Evolutionary conservation across 306 rosid genomes (phyloP).

Genomic region (Sophora flavescens): DNA sequence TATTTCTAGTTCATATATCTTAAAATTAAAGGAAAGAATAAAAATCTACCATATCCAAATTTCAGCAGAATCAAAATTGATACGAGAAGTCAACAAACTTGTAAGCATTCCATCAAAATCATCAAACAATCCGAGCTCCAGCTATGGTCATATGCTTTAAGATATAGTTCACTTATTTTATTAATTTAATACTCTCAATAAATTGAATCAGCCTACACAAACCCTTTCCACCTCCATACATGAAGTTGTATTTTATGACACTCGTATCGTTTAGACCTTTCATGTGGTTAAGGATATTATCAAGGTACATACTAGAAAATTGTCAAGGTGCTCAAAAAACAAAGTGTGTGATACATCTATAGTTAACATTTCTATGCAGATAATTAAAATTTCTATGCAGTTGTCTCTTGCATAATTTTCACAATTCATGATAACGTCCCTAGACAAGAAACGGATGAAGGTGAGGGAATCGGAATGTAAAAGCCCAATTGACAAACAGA

Average conservation of each 20-base stretch:
- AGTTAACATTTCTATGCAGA: background rate
- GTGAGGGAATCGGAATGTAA: background rate
- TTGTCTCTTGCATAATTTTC: conserved; percentile 16
- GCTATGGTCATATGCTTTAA: background rate
- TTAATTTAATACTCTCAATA: conserved; percentile 1
- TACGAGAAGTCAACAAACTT: conserved; percentile 19
- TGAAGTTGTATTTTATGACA: background rate
- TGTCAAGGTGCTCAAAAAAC: conserved; percentile 6
- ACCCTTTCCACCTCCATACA: conserved; percentile 3
- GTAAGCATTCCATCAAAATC: conserved; percentile 5
- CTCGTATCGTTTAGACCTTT: conserved; percentile 1
- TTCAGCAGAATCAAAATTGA: conserved; percentile 25
- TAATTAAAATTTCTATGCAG: background rate
- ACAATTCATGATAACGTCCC: conserved; percentile 10
- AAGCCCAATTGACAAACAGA: conserved; percentile 19
- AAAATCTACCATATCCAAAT: background rate
- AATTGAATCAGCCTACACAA: conserved; percentile 11
- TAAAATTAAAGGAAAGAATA: background rate
- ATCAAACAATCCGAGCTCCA: conserved; percentile 12
- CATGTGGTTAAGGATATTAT: background rate
- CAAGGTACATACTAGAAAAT: background rate
- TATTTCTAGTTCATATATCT: background rate
- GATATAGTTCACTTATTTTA: conserved; percentile 8
- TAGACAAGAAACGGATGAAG: conserved; percentile 12
- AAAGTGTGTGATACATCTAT: background rate